phyloP scores from a whole-genome alignment of 257 asterid genomes.

The Jacaranda copaia region DNA sequence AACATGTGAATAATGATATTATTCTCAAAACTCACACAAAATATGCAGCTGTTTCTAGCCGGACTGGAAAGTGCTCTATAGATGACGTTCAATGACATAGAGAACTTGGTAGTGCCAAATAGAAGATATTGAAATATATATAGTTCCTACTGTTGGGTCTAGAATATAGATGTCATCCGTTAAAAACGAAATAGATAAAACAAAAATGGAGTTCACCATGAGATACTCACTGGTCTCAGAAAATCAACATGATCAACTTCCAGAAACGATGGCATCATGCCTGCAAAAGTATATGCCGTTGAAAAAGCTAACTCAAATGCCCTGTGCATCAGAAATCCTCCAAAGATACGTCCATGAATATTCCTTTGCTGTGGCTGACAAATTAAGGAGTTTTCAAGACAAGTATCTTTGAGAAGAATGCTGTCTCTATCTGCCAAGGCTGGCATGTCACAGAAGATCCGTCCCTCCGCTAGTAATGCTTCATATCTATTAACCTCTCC shows the following conservation, averaged over 20 bases:
- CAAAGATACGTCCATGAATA: conserved; percentile 77
- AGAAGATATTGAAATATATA: too few relatives aligned
- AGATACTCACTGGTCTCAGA: conserved; percentile 61
- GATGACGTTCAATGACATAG: too few relatives aligned
- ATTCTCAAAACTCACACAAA: too few relatives aligned
- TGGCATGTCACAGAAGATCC: conserved; percentile 80
- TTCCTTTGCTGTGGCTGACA: conserved; percentile 84
- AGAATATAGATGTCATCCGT: background rate
- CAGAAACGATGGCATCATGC: conserved; percentile 73
- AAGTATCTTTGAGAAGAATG: conserved; percentile 73
- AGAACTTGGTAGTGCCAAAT: too few relatives aligned
- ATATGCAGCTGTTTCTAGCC: too few relatives aligned
- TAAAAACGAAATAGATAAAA: background rate
- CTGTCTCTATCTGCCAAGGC: conserved; percentile 75
- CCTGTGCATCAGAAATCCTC: conserved; percentile 70
- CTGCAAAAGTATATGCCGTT: conserved; percentile 75
- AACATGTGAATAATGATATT: too few relatives aligned
- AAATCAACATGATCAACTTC: conserved; percentile 79
- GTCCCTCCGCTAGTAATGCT: conserved; percentile 65
- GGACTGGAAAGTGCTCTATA: too few relatives aligned
- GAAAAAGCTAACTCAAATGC: conserved; percentile 75
- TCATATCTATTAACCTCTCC: conserved; percentile 57
- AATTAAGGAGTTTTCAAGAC: conserved; percentile 71
- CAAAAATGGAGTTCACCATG: conserved; percentile 3
- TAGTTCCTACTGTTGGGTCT: background rate